Evolutionary conservation across 306 rosid species (phyloP), one percentile per base, ranked within the genome.

Genomic region (Glycine tomentella): DNA sequence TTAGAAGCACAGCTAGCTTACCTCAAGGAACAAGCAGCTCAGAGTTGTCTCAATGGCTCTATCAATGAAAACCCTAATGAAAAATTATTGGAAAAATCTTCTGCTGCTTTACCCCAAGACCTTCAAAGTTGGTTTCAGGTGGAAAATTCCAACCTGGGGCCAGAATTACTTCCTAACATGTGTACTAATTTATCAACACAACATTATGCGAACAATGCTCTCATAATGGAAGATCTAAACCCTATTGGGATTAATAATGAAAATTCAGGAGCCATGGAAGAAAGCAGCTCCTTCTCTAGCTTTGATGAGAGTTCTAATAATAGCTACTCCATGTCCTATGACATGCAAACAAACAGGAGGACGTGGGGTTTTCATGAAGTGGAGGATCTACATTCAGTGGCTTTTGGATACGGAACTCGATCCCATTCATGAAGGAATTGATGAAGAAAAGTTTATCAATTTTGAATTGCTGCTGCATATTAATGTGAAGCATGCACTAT

Each of bases 1-100:
- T 84, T 96, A 71, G 97, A 96, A 84, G 93, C 98, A 71, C 98
- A 96, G 13, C 86, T 96, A 20, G 92, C 97, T 84, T 87, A 77
- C 84, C 82, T 96, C 3, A 96, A 90, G 87, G 94, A 93, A 78
- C 97, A 96, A 88, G 88, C 93, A 62, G 56, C 90, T n/a, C 94
- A 90, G 48, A 86, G 84, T 85, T 80, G 87, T 79, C 11, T 79
- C 69, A 91, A 84, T 79, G 84, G 55, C 76, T 85, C 90, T 44
- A 76, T 72, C 66, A 79, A 77, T 68, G 82, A 62, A 84, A 92
- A 87, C 89, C 94, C 93, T 86, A 91, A 83, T 64, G 91, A 83
- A 72, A 91, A 89, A 55, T 70, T 75, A 74, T 57, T 49, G 46
- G 87, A 78, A 63, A 89, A 86, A 58, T 77, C 88, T 69, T 50